Evolutionary conservation across 192 early-diverging fungal species (phyloP).

Genomic region (Powellomyces hirtus): DNA sequence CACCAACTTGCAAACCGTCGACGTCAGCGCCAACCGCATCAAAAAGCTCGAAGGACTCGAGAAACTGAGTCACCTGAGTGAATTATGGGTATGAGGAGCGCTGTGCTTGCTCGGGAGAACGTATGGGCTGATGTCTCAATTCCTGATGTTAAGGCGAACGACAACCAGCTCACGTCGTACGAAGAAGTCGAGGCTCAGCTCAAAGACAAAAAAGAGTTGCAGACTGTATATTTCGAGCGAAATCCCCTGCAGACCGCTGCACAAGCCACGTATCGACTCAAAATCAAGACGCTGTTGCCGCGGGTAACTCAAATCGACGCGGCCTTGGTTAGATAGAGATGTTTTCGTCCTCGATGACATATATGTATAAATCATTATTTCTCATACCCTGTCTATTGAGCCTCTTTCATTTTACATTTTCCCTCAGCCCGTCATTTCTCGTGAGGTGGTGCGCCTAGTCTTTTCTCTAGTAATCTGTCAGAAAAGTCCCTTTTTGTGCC

Average conservation of each 20-base stretch:
- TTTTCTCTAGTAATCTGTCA: too few relatives aligned
- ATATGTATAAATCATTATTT: too few relatives aligned
- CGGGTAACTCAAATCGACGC: constrained; percentile 93
- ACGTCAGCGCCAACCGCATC: constrained; percentile 82
- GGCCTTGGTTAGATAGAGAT: constrained; percentile 41
- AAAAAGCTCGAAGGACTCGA: constrained; percentile 69
- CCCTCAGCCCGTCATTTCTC: too few relatives aligned
- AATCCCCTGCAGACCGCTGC: constrained; percentile 85
- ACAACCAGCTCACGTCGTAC: constrained; percentile 74
- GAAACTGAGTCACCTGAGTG: constrained; percentile 69
- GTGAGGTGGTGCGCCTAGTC: too few relatives aligned
- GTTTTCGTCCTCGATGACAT: not conserved
- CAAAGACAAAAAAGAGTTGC: constrained; percentile 49
- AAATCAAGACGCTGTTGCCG: constrained; percentile 81
- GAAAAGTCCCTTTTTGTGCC: too few relatives aligned
- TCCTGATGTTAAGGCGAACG: constrained; percentile 49
- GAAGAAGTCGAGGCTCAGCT: constrained; percentile 74
- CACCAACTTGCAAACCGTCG: constrained; percentile 70
- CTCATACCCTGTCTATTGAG: too few relatives aligned
- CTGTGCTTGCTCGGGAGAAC: too few relatives aligned
- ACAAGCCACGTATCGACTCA: constrained; percentile 78
- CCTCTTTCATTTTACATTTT: too few relatives aligned
- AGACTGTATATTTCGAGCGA: constrained; percentile 91
- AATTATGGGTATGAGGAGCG: constrained; percentile 90
- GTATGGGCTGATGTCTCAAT: not conserved